phyloP scores from a whole-genome alignment of 441 rosid species.

The Geranium incanum region DNA sequence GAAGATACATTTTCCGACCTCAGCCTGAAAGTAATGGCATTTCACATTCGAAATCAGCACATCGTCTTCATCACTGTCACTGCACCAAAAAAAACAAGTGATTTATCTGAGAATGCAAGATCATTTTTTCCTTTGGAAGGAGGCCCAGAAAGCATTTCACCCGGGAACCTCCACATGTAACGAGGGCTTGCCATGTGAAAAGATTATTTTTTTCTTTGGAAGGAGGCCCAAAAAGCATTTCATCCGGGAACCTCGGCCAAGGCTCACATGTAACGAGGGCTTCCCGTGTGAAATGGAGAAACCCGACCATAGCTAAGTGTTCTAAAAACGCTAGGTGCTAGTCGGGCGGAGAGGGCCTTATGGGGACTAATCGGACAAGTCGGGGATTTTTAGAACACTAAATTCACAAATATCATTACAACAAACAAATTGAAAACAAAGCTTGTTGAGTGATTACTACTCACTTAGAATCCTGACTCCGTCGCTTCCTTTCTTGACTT shows the following conservation, averaged over 20 bases:
- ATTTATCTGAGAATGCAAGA: background rate
- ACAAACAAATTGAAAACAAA: background rate
- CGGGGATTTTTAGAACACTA: too few relatives aligned
- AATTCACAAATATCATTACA: background rate
- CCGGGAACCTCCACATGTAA: too few relatives aligned
- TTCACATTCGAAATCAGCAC: slow-evolving; percentile 66
- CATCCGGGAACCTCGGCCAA: too few relatives aligned
- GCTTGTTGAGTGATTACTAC: background rate
- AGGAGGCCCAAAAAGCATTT: background rate
- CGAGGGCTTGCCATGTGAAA: too few relatives aligned
- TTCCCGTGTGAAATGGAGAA: too few relatives aligned
- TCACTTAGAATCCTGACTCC: background rate
- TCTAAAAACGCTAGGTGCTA: too few relatives aligned
- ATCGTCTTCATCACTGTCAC: slow-evolving; percentile 61
- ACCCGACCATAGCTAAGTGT: too few relatives aligned
- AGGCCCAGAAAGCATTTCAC: background rate
- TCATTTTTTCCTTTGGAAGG: background rate
- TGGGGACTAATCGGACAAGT: too few relatives aligned
- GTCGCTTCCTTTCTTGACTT: background rate
- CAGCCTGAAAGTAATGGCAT: slow-evolving; percentile 77
- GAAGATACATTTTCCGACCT: slow-evolving; percentile 39
- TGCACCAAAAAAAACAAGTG: background rate
- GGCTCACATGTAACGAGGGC: too few relatives aligned
- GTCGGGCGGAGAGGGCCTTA: too few relatives aligned
- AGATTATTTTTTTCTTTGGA: background rate